These are phyloP conservation scores for Phlebiopsis gigantea DNA, from an alignment of 768 basidiomycete genomes.

Conservation along the genomic window DNA sequence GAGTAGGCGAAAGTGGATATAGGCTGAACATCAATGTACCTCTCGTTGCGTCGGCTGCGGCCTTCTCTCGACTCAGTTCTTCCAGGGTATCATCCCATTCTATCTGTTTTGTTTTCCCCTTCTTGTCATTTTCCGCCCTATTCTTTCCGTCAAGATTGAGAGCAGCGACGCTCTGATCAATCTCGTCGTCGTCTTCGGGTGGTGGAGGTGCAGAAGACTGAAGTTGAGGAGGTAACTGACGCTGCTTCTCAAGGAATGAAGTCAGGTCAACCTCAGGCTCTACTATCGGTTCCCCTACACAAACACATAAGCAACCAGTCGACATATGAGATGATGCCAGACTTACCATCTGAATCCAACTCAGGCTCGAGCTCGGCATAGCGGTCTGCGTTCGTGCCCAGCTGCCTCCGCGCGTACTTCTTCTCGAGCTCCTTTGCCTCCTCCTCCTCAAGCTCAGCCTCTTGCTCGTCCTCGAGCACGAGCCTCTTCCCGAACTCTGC, in stretches of 20 bases:
- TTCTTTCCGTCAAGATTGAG: background rate
- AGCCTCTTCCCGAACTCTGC: constrained; percentile 62
- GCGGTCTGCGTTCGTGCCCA: constrained; percentile 69
- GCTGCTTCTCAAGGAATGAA: constrained; percentile 59
- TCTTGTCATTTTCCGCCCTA: constrained; percentile 32
- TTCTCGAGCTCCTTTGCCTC: constrained; percentile 42
- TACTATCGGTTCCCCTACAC: constrained; percentile 53
- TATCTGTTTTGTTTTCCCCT: constrained; percentile 60
- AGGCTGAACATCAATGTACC: constrained; percentile 35
- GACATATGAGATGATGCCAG: background rate
- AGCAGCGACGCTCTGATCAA: constrained; percentile 50
- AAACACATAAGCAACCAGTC: background rate
- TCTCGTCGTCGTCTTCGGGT: constrained; percentile 43
- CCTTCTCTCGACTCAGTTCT: constrained; percentile 62
- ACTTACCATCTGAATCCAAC: constrained; percentile 64
- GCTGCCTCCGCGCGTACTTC: constrained; percentile 52
- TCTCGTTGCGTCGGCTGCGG: constrained; percentile 68
- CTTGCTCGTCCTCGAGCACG: constrained; percentile 53
- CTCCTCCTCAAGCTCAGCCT: constrained; percentile 37
- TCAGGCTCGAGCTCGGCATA: constrained; percentile 69
- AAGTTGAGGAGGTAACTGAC: constrained; percentile 27
- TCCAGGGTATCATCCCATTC: constrained; percentile 68
- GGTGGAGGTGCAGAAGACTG: constrained; percentile 14
- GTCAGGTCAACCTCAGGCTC: constrained; percentile 76
- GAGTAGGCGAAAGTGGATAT: background rate